These are phyloP conservation scores for Geotrichum reessii DNA, from an alignment of 1,139 yeast genomes.

Conservation along the genomic window DNA sequence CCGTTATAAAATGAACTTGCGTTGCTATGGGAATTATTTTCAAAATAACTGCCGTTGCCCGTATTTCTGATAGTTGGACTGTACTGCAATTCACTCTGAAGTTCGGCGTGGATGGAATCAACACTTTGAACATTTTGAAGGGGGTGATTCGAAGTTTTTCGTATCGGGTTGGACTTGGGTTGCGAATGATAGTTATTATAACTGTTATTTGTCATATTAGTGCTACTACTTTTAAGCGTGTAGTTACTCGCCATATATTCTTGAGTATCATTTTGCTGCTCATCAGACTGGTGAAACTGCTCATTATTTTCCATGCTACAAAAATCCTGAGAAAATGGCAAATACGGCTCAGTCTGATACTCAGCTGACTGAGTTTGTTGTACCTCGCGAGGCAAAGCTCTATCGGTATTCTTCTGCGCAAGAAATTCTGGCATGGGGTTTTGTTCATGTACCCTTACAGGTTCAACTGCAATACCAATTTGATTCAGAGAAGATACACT, in stretches of 20 bases:
- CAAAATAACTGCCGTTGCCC: background rate
- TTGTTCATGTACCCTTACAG: background rate
- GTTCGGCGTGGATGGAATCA: background rate
- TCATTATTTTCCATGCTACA: background rate
- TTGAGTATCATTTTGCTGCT: background rate
- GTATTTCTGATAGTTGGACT: background rate
- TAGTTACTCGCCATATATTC: background rate
- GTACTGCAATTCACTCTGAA: background rate
- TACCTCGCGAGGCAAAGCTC: background rate
- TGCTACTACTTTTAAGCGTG: background rate
- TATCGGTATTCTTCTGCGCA: background rate
- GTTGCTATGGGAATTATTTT: background rate
- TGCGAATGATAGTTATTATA: background rate
- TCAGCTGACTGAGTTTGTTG: background rate
- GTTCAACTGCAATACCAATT: background rate
- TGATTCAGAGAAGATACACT: background rate
- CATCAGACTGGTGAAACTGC: background rate
- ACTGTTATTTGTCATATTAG: background rate
- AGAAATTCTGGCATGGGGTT: background rate
- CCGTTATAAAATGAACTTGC: background rate
- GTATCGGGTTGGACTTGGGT: background rate
- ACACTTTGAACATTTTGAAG: slow-evolving; percentile 2
- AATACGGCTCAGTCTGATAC: background rate
- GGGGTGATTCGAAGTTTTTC: background rate
- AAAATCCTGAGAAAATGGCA: background rate